These are phyloP conservation scores for Thielaviopsis ethacetica DNA, from an alignment of 2,329 filamentous ascomycete species.

Conservation along the genomic window DNA sequence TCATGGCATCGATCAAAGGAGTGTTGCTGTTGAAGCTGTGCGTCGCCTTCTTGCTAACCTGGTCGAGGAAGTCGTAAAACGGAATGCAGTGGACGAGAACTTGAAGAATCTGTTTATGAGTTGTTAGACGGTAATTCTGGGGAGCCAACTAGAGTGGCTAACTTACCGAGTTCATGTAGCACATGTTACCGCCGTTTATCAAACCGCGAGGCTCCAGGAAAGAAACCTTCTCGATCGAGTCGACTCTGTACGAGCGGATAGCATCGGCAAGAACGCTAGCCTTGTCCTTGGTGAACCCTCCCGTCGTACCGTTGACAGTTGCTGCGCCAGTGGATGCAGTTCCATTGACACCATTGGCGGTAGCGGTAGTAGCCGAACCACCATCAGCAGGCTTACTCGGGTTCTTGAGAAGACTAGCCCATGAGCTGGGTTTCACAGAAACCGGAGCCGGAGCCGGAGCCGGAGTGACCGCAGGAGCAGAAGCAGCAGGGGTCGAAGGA, in stretches of 20 bases:
- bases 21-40: slow-evolving; percentile 94
- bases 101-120: slow-evolving; percentile 59
- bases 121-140: slow-evolving; percentile 20
- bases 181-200: slow-evolving; percentile 97
- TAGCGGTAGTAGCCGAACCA: slow-evolving; percentile 17
- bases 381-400: slow-evolving; percentile 9
- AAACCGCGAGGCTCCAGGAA: slow-evolving; percentile 88
- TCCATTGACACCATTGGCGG: slow-evolving; percentile 11
- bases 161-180: slow-evolving; percentile 98
- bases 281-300: slow-evolving; percentile 26
- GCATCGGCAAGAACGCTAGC: slow-evolving; percentile 56
- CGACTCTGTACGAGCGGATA: slow-evolving; percentile 55
- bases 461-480: slow-evolving; percentile 13
- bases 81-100: slow-evolving; percentile 84
- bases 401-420: slow-evolving; percentile 12
- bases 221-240: slow-evolving; percentile 47
- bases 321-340: slow-evolving; percentile 11
- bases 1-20: slow-evolving; percentile 87
- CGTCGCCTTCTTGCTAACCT: slow-evolving; percentile 64
- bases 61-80: slow-evolving; percentile 86
- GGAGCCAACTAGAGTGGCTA: not conserved
- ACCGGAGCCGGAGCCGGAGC: slow-evolving; percentile 12
- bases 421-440: slow-evolving; percentile 13
- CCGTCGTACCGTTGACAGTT: slow-evolving; percentile 17
- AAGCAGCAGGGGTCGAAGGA: slow-evolving; percentile 12